Conservation (phyloP, 169 alveolate genomes). For the Cryptosporidium xiaoi region DNA sequence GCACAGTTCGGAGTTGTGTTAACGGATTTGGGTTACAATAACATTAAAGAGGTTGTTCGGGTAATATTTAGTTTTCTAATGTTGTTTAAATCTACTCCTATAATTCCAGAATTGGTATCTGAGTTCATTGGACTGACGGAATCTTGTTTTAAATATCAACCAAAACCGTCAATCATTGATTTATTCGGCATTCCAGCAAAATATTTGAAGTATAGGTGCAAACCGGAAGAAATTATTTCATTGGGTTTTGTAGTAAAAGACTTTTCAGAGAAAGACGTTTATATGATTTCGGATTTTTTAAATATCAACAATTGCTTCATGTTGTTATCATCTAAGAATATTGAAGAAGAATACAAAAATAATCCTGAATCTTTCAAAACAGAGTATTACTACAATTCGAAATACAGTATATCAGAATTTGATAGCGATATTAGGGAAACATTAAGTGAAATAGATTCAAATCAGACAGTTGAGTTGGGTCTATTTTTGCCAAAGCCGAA, state of each 20-base stretch:
- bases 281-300: slow-evolving; percentile 19
- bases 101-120: slow-evolving; percentile 42
- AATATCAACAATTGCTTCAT: slow-evolving; percentile 23
- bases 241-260: slow-evolving; percentile 29
- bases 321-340: slow-evolving; percentile 16
- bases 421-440: not conserved
- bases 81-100: slow-evolving; percentile 31
- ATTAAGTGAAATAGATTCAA: not conserved
- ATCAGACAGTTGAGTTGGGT: slow-evolving; percentile 32
- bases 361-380: slow-evolving; percentile 16
- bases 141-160: slow-evolving; percentile 35
- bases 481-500: slow-evolving; percentile 51
- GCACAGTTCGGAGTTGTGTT: slow-evolving; percentile 47
- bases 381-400: slow-evolving; percentile 39
- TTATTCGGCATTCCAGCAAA: slow-evolving; percentile 48
- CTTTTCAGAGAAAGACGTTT: slow-evolving; percentile 28
- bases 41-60: slow-evolving; percentile 16
- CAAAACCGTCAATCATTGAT: slow-evolving; percentile 40
- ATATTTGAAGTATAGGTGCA: slow-evolving; percentile 46
- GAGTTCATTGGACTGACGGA: slow-evolving; percentile 38
- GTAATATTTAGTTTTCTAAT: slow-evolving; percentile 32
- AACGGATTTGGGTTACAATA: slow-evolving; percentile 43
- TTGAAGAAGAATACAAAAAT: slow-evolving; percentile 18
- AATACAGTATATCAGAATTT: slow-evolving; percentile 38
- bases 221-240: slow-evolving; percentile 34